Percentiles rank a stretch among this genome's conserved stretches.
Conservation (phyloP, 495 filamentous ascomycete species). For the Penicillium psychrofluorescens region DNA sequence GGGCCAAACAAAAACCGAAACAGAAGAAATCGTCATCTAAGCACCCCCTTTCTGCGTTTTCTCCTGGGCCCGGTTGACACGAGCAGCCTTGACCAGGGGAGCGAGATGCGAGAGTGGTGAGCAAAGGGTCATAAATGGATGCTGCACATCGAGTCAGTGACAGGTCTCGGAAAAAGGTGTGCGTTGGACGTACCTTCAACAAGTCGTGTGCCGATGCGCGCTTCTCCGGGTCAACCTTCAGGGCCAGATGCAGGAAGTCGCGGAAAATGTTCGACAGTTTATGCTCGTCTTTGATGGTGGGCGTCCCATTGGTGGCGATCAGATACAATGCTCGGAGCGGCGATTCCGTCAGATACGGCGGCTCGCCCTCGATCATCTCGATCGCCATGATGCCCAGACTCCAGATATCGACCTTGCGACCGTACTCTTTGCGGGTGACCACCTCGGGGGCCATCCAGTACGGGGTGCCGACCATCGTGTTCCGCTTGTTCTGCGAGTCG, state of each 20-base stretch:
- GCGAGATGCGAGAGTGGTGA: conserved; percentile 70
- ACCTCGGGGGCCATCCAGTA: conserved; percentile 99
- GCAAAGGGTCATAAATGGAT: conserved; percentile 75
- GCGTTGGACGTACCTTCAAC: conserved; percentile 57
- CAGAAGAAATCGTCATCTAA: conserved; percentile 16
- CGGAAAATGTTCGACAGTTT: conserved; percentile 71
- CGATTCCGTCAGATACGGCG: conserved; percentile 92
- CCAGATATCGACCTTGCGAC: conserved; percentile 98
- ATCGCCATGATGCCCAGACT: conserved; percentile 99
- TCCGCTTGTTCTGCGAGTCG: conserved; percentile 91
- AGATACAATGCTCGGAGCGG: conserved; percentile 89
- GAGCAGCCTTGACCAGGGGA: conserved; percentile 80
- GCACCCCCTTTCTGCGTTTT: conserved; percentile 57
- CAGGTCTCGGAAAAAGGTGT: neutral
- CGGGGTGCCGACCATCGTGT: conserved; percentile 97
- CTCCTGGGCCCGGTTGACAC: conserved; percentile 76
- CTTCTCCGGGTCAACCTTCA: conserved; percentile 96
- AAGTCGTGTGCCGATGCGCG: conserved; percentile 89
- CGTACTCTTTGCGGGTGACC: conserved; percentile 95
- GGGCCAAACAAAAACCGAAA: conserved; percentile 13
- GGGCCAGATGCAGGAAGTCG: conserved; percentile 82
- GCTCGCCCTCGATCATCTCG: conserved; percentile 99
- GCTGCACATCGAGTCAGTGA: conserved; percentile 48
- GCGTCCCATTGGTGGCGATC: conserved; percentile 96
- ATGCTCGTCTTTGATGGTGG: conserved; percentile 88